Conservation (phyloP, 1,284 basidiomycete genomes). For the Laetiporus sulphureus region DNA sequence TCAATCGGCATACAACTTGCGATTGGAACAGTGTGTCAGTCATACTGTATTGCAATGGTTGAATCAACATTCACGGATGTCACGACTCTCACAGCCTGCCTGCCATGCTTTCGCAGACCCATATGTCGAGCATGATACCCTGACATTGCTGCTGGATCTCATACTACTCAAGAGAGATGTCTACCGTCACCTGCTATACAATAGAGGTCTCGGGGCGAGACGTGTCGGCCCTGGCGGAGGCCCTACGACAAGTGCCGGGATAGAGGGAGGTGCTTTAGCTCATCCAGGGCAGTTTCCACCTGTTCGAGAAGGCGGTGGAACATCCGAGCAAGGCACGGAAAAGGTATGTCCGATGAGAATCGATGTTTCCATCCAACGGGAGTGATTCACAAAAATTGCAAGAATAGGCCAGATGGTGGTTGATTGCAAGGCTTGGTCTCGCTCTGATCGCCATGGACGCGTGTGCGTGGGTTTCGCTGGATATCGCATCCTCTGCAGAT, state of each 20-base stretch:
- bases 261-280: too few relatives aligned
- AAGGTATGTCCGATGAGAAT: constrained; percentile 12
- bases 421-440: constrained; percentile 49
- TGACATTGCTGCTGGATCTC: constrained; percentile 77
- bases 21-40: constrained; percentile 76
- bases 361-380: neutral
- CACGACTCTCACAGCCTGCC: constrained; percentile 20
- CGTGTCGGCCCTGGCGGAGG: constrained; percentile 25
- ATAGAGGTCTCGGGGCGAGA: constrained; percentile 64
- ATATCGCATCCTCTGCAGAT: neutral
- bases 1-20: constrained; percentile 74
- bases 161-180: constrained; percentile 85
- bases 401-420: constrained; percentile 46
- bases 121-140: constrained; percentile 81
- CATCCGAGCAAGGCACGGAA: constrained; percentile 12
- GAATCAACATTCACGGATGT: too few relatives aligned
- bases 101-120: constrained; percentile 81
- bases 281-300: too few relatives aligned
- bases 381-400: neutral
- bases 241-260: too few relatives aligned
- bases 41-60: too few relatives aligned
- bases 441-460: constrained; percentile 59
- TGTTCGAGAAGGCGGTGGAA: too few relatives aligned
- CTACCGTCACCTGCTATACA: constrained; percentile 87
- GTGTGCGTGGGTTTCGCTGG: constrained; percentile 38